Conservation (phyloP, 2,329 filamentous ascomycete species). For the Sclerotinia subarctica region DNA sequence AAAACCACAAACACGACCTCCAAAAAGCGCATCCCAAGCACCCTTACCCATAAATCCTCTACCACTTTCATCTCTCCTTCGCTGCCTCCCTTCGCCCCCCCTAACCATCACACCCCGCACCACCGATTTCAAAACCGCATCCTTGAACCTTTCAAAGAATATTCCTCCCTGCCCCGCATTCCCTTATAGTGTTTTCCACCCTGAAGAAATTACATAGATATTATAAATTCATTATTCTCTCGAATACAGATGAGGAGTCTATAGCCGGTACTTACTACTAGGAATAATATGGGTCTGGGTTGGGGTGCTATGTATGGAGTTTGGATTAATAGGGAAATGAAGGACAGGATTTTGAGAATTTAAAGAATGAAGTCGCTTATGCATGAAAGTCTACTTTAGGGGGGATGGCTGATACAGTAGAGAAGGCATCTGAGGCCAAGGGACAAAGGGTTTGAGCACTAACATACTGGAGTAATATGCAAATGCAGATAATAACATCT, state of each 20-base stretch:
- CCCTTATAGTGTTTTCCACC: neutral
- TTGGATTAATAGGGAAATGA: constrained; percentile 55
- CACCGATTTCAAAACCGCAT: constrained; percentile 12
- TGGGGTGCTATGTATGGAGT: constrained; percentile 58
- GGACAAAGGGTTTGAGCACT: neutral
- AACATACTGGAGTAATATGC: neutral
- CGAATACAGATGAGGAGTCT: neutral
- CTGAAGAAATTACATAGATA: neutral
- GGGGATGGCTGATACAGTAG: constrained; percentile 26
- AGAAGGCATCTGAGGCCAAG: constrained; percentile 22
- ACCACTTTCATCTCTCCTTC: neutral
- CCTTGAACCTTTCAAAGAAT: neutral
- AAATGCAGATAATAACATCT: neutral
- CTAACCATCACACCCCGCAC: constrained; percentile 43
- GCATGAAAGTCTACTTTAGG: constrained; percentile 57
- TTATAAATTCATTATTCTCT: neutral
- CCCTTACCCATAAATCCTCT: neutral
- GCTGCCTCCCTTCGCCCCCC: constrained; percentile 35
- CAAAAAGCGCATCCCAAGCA: constrained; percentile 46
- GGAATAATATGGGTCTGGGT: constrained; percentile 39
- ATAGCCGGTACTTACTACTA: neutral
- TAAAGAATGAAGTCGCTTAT: constrained; percentile 42
- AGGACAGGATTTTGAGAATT: constrained; percentile 41
- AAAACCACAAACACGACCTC: constrained; percentile 17
- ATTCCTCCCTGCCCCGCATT: neutral